Evolutionary conservation across 805 yeast species (phyloP), one percentile per base, ranked within the genome.

Genomic region (Metschnikowia arizonensis): DNA sequence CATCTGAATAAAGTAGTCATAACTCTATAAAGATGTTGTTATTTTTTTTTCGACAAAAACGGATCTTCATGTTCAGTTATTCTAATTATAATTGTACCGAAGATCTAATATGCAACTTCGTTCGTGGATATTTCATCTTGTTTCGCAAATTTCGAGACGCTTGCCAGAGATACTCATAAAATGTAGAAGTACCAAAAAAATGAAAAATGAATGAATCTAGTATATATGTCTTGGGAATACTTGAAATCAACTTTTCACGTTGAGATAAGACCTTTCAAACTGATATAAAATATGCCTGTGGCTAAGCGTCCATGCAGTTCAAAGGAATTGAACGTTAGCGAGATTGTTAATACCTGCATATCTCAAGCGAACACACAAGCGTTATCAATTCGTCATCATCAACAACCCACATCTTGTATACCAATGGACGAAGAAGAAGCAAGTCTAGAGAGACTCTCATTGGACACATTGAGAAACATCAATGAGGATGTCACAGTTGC

Each of bases 401-500:
- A 26, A 32, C 33, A 35, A 33, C 31, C 21, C 23, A 24, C 14
- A 21, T 10, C 15, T 15, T 14, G 34, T 26, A 25, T 15, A 32
- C 46, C 19, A 34, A 51, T 51, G 55, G 50, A 45, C 40, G 46
- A 45, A 18, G 55, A 51, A 18, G 35, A 44, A 33, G 42, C 45
- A 29, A 42, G 42, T 18, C 44, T 33, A 17, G 55, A 48, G 30
- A 42, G 52, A 47, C 47, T 41, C 23, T 53, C 58, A 8, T 24
- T 45, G 15, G 58, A 53, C 11, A 48, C 58, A 3, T 15, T 50
- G 28, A 50, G 52, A 18, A 50, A 51, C 26, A 47, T 53, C 37
- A 53, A 53, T 28, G 58, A 48, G 14, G 57, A 53, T 36, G 47
- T 53, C 40, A 44, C 52, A 9, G 32, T 45, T 37, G 46, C 49